Conservation (phyloP, 2,329 filamentous ascomycete species). For the Zymoseptoria crescenta region DNA sequence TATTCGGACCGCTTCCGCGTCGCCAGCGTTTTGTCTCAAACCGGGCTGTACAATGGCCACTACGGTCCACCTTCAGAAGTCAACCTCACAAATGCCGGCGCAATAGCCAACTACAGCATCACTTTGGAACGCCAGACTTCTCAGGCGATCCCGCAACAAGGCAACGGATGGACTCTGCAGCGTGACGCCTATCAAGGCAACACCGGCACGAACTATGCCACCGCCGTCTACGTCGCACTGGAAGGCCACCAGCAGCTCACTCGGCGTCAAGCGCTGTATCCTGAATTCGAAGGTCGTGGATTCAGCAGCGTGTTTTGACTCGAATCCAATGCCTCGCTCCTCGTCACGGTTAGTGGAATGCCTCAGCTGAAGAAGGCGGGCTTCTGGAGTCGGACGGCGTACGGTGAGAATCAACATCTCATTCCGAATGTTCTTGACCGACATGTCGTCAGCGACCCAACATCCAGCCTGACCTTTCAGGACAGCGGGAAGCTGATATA, state of each 20-base stretch:
- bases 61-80: constrained; percentile 1
- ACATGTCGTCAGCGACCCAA: constrained; percentile 16
- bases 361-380: constrained; percentile 11
- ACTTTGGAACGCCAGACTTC: background rate
- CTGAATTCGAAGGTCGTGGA: constrained; percentile 1
- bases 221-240: constrained; percentile 3
- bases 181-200: constrained; percentile 1
- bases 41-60: constrained; percentile 6
- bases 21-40: constrained; percentile 4
- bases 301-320: constrained; percentile 4
- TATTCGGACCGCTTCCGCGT: constrained; percentile 4
- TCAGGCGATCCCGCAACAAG: background rate
- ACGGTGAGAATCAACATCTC: constrained; percentile 11
- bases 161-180: constrained; percentile 9
- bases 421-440: constrained; percentile 11
- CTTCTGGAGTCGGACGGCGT: constrained; percentile 20
- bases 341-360: constrained; percentile 17
- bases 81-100: constrained; percentile 4
- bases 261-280: constrained; percentile 8
- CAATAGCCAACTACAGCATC: constrained; percentile 3
- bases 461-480: constrained; percentile 9
- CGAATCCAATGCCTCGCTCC: constrained; percentile 2
- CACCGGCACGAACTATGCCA: constrained; percentile 9
- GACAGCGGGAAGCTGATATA: constrained; percentile 13
- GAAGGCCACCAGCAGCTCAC: constrained; percentile 4